Conservation (phyloP, 2,329 filamentous ascomycete genomes). For the Fusarium verticillioides region DNA sequence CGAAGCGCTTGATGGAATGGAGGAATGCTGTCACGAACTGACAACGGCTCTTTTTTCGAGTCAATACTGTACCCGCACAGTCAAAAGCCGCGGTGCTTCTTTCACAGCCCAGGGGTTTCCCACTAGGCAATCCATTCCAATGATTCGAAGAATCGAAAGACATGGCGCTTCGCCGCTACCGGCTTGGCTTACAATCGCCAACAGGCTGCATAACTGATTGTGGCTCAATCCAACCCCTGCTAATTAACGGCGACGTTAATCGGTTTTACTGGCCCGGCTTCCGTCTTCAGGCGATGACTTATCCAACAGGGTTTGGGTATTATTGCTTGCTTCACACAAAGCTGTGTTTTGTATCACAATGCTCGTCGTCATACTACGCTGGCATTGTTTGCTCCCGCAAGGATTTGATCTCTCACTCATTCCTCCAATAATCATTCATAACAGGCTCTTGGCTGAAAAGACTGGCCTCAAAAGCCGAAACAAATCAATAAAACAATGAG, state of each 20-base stretch:
- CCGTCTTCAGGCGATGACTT: background rate
- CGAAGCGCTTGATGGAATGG: conserved; percentile 8
- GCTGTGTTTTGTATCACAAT: conserved; percentile 41
- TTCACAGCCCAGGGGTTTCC: conserved; percentile 3
- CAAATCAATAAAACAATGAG: conserved; percentile 21
- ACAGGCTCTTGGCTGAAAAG: conserved; percentile 10
- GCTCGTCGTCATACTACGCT: conserved; percentile 12
- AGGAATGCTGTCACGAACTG: background rate
- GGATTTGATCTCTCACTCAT: conserved; percentile 9
- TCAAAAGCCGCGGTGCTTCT: conserved; percentile 5
- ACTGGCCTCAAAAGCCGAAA: conserved; percentile 32
- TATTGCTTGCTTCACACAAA: conserved; percentile 34
- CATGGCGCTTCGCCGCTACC: conserved; percentile 37
- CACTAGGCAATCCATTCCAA: conserved; percentile 31
- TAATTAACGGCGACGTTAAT: conserved; percentile 11
- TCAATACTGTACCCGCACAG: background rate
- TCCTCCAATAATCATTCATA: conserved; percentile 23
- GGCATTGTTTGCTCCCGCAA: conserved; percentile 9
- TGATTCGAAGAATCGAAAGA: conserved; percentile 23
- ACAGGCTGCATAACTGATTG: conserved; percentile 15
- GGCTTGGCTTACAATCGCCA: conserved; percentile 38
- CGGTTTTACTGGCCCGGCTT: conserved; percentile 11
- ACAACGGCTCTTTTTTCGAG: background rate
- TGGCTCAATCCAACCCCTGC: conserved; percentile 28
- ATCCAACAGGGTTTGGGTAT: conserved; percentile 1